Percentiles rank a stretch among this genome's conserved stretches.
Conservation (phyloP, 148 eudicot species). For the Silene uniflora region DNA sequence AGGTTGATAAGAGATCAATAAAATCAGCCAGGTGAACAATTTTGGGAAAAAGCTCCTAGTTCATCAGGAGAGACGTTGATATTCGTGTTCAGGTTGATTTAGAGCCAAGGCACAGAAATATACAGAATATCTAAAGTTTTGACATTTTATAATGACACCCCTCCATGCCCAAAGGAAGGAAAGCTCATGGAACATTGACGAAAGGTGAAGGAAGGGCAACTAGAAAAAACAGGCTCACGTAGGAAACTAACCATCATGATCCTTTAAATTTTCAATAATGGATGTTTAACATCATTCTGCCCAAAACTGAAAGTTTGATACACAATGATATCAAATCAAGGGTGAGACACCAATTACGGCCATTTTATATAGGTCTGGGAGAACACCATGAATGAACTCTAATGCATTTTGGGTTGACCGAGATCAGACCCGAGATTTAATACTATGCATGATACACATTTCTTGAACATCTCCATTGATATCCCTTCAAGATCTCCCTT, state of each 20-base stretch:
- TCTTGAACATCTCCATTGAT: not conserved
- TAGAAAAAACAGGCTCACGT: not conserved
- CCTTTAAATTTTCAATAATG: not conserved
- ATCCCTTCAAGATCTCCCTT: not conserved
- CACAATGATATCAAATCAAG: not conserved
- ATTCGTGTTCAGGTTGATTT: not conserved
- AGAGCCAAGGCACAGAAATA: not conserved
- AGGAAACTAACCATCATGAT: constrained; percentile 13
- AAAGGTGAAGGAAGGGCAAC: not conserved
- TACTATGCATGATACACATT: no score
- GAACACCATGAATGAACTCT: no score
- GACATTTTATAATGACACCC: not conserved
- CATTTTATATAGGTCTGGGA: no score
- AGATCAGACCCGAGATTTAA: no score
- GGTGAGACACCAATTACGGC: no score
- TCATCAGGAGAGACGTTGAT: not conserved
- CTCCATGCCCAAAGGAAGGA: not conserved
- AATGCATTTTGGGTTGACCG: no score
- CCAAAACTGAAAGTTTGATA: not conserved
- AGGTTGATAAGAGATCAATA: not conserved
- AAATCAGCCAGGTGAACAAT: not conserved
- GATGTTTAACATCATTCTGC: not conserved
- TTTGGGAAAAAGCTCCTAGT: not conserved
- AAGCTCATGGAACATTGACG: not conserved
- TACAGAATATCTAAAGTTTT: not conserved